These are phyloP conservation scores for Aegilops speltoides DNA, from an alignment of 176 grass and related monocot species.

Conservation along the genomic window DNA sequence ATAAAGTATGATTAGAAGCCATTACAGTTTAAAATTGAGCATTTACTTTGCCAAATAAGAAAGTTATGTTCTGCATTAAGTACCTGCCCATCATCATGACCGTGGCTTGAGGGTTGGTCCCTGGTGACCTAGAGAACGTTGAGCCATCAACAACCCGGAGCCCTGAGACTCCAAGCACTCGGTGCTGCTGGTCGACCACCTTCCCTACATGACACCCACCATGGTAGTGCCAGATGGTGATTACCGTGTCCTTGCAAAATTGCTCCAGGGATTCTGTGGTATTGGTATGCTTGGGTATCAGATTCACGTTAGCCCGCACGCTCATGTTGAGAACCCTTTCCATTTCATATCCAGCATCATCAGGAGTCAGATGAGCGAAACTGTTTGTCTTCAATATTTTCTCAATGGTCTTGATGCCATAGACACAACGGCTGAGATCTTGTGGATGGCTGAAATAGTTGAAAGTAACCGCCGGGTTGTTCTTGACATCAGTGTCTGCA, in stretches of 20 bases:
- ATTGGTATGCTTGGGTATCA: slow-evolving; percentile 87
- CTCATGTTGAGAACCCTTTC: slow-evolving; percentile 86
- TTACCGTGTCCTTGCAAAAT: slow-evolving; percentile 84
- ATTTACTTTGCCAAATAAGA: slow-evolving; percentile 16
- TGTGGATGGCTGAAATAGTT: slow-evolving; percentile 82
- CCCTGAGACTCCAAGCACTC: slow-evolving; percentile 51
- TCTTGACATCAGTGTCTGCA: slow-evolving; percentile 50
- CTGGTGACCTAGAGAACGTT: slow-evolving; percentile 61
- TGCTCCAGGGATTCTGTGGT: slow-evolving; percentile 76
- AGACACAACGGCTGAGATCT: slow-evolving; percentile 62
- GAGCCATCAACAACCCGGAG: slow-evolving; percentile 75
- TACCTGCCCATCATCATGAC: slow-evolving; percentile 97
- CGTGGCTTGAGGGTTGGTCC: slow-evolving; percentile 88
- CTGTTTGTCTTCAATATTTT: slow-evolving; percentile 67
- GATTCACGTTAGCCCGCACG: slow-evolving; percentile 68
- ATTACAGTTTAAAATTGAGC: slow-evolving; percentile 20
- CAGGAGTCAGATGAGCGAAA: slow-evolving; percentile 51
- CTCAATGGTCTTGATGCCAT: slow-evolving; percentile 61
- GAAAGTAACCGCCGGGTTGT: slow-evolving; percentile 78
- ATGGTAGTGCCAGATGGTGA: slow-evolving; percentile 95
- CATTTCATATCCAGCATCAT: slow-evolving; percentile 39
- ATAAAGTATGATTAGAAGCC: slow-evolving; percentile 16
- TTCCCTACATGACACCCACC: slow-evolving; percentile 80
- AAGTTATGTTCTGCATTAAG: not conserved
- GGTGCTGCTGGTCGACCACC: slow-evolving; percentile 65